Evolutionary conservation across 1,284 basidiomycete genomes (phyloP).

Genomic region (Sporisorium reilianum): DNA sequence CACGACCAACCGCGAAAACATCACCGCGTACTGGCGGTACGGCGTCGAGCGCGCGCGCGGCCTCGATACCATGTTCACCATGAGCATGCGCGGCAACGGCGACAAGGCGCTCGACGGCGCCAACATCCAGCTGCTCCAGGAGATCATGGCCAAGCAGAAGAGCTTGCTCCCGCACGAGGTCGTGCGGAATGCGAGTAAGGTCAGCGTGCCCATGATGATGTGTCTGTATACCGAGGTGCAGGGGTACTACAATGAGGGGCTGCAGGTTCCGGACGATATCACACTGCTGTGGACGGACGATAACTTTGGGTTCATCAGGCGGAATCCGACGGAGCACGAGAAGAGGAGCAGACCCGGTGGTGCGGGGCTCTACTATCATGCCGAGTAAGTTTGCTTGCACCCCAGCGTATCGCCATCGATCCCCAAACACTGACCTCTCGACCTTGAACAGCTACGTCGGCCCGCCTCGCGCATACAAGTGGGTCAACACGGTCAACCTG

Average conservation of each 20-base stretch:
- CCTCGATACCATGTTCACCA: conserved; percentile 76
- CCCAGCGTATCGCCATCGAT: no score
- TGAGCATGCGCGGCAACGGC: conserved; percentile 78
- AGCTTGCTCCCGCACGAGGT: conserved; percentile 72
- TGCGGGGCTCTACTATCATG: conserved; percentile 79
- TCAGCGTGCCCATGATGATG: conserved; percentile 76
- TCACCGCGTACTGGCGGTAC: conserved; percentile 76
- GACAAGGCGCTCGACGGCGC: conserved; percentile 64
- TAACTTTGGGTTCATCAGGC: conserved; percentile 68
- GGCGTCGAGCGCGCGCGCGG: conserved; percentile 75
- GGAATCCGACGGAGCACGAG: conserved; percentile 72
- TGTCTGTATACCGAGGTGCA: conserved; percentile 77
- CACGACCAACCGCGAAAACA: conserved; percentile 73
- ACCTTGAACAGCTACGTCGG: conserved; percentile 61
- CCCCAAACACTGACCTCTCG: no score
- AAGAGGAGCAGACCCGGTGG: conserved; percentile 75
- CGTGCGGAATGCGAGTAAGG: conserved; percentile 73
- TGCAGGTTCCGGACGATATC: conserved; percentile 68
- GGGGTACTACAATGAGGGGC: conserved; percentile 77
- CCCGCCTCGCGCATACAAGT: conserved; percentile 70
- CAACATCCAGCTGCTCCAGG: conserved; percentile 33
- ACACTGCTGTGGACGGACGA: conserved; percentile 71
- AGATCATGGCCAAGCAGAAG: conserved; percentile 76
- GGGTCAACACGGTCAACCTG: conserved; percentile 65
- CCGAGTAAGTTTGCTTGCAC: conserved; percentile 11